Evolutionary conservation across 2,329 filamentous ascomycete species (phyloP).

Genomic region (Raffaelea deltoideospora): DNA sequence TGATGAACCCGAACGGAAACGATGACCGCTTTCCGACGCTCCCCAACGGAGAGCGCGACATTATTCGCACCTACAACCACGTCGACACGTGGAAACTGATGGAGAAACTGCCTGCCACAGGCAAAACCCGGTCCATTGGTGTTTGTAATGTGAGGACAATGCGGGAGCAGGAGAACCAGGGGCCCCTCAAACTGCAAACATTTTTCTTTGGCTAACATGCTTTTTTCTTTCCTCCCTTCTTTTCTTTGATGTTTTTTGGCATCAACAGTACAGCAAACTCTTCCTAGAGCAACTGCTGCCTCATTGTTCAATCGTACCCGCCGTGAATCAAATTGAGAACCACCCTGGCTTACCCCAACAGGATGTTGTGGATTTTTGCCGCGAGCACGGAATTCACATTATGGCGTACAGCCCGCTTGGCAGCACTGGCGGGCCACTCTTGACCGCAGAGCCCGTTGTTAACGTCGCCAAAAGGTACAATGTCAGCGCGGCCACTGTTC

Average conservation of each 20-base stretch:
- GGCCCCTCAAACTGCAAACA: too few relatives aligned
- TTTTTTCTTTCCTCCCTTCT: not conserved
- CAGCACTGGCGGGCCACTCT: conserved; percentile 47
- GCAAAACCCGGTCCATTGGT: conserved; percentile 39
- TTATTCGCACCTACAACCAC: conserved; percentile 54
- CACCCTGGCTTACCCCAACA: conserved; percentile 57
- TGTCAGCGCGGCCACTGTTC: conserved; percentile 43
- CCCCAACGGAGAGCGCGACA: conserved; percentile 58
- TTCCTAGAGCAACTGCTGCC: conserved; percentile 41
- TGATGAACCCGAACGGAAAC: conserved; percentile 66
- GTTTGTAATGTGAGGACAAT: conserved; percentile 42
- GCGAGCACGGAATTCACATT: conserved; percentile 52
- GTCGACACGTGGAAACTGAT: conserved; percentile 64
- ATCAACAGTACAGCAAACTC: conserved; percentile 32
- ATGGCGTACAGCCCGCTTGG: conserved; percentile 58
- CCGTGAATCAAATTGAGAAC: conserved; percentile 62
- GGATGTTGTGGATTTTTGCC: conserved; percentile 55
- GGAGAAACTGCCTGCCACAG: conserved; percentile 47
- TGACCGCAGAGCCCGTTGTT: conserved; percentile 46
- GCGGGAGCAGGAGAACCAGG: too few relatives aligned
- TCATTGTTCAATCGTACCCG: conserved; percentile 38
- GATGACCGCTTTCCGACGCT: conserved; percentile 62
- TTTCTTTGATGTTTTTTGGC: not conserved
- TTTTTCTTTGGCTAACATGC: not conserved
- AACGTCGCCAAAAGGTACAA: conserved; percentile 50